Evolutionary conservation across 1,284 basidiomycete genomes (phyloP), one percentile per base, ranked within the genome.

Genomic region (Wolfiporia cocos): DNA sequence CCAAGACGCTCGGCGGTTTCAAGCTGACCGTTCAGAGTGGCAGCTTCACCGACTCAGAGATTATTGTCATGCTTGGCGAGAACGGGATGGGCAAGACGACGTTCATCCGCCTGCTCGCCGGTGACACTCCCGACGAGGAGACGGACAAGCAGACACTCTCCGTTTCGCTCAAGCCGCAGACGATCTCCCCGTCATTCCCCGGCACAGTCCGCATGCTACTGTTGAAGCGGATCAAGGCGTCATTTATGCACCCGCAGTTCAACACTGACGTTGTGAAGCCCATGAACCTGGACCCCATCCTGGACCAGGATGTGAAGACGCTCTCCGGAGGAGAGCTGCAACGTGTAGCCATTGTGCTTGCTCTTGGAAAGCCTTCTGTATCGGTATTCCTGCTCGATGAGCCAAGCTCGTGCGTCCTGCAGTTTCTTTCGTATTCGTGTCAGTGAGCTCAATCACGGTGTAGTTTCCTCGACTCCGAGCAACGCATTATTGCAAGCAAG

Each of bases 31-130:
- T 97, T 45, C 78, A 93, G 55, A 68, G 64, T 0, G 94, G 94
- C 22, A 78, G 78, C 38, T 97, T 96, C 67, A 92, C 92, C 14
- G 92, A 97, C 62, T 95, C 92, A 1, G 93, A 98, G 63, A 97
- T 97, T 62, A 91, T 97, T 52, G 93, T 98, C 61, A 89, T 97
- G 83, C 71, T 97, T 26, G 93, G 93, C 48, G 93, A 98, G 74
- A 98, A 98, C 65, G 93, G 93, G 42, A 98, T 92, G 9, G 93
- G 93, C 35, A 98, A 98, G 75, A 96, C 94, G 37, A 98, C 93
- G 0, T 90, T 98, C 61, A 90, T 98, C 46, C 86, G 92, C 50
- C 70, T 98, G 41, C 74, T 98, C 42, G 92, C 92, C 6, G 94
- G 93, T 37, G 82, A 92, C 50, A 79, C 75, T 18, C 92, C 94